Evolutionary conservation across 2,329 filamentous ascomycete genomes (phyloP).

Genomic region (Chaetoscypha palmicola): DNA sequence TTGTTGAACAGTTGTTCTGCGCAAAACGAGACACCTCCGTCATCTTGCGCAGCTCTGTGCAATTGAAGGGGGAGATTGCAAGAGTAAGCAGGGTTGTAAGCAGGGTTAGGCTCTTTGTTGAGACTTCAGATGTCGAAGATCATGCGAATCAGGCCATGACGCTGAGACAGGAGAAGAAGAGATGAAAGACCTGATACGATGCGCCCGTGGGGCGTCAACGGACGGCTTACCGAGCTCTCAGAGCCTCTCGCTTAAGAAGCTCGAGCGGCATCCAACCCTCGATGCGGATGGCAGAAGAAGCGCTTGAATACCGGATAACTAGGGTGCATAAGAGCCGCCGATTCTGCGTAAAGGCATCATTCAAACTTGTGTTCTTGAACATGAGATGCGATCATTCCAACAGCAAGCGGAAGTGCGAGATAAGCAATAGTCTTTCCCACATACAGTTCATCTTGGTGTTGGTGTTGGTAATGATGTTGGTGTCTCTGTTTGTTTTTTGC

Average conservation of each 20-base stretch:
- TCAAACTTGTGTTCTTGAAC: no score
- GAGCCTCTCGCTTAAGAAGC: not conserved
- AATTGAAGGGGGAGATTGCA: not conserved
- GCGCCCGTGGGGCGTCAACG: not conserved
- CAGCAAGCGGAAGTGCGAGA: no score
- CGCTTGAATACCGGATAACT: not conserved
- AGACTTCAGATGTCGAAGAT: conserved; percentile 8
- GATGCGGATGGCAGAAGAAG: not conserved
- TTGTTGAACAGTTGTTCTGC: not conserved
- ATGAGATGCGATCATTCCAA: no score
- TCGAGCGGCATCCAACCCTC: no score
- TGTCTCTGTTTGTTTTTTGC: not conserved
- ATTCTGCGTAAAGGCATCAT: not conserved
- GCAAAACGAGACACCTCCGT: not conserved
- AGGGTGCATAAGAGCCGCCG: not conserved
- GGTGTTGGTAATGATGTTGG: no score
- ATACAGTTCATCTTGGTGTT: no score
- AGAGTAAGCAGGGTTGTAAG: conserved; percentile 1
- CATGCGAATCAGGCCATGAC: conserved; percentile 4
- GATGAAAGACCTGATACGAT: conserved; percentile 12
- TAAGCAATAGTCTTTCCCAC: no score
- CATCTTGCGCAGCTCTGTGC: not conserved
- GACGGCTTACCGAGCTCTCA: not conserved
- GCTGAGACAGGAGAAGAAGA: conserved; percentile 5
- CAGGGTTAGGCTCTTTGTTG: conserved; percentile 2